phyloP scores from a whole-genome alignment of 352 stramenopile genomes.

The Salisapilia sapeloensis region DNA sequence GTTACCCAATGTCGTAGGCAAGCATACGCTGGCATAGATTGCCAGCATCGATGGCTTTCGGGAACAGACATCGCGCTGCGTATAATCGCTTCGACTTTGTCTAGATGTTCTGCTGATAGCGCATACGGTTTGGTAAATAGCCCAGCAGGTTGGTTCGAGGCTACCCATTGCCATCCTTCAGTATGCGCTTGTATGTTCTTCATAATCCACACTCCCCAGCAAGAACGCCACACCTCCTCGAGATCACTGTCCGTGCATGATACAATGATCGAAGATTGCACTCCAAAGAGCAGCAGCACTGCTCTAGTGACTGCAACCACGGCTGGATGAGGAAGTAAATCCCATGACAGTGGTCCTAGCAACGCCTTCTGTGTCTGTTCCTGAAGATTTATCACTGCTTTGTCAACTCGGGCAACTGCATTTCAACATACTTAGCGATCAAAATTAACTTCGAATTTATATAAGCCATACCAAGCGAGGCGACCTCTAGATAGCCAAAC shows the following conservation, averaged over 20 bases:
- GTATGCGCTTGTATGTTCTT: slow-evolving; percentile 62
- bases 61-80: slow-evolving; percentile 5
- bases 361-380: slow-evolving; percentile 35
- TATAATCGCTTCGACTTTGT: slow-evolving; percentile 10
- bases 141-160: slow-evolving; percentile 38
- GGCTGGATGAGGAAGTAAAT: slow-evolving; percentile 20
- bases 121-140: slow-evolving; percentile 60
- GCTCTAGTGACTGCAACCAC: slow-evolving; percentile 26
- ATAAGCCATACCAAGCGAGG: background rate
- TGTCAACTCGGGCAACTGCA: slow-evolving; percentile 32
- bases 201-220: slow-evolving; percentile 53
- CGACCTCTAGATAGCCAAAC: background rate
- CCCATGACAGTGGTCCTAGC: slow-evolving; percentile 41
- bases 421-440: too few relatives aligned
- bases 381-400: slow-evolving; percentile 39
- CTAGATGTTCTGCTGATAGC: slow-evolving; percentile 17
- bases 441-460: background rate
- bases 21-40: slow-evolving; percentile 30
- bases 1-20: slow-evolving; percentile 27
- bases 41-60: slow-evolving; percentile 23
- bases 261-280: too few relatives aligned
- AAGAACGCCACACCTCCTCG: slow-evolving; percentile 18
- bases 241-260: background rate
- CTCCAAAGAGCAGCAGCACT: slow-evolving; percentile 38
- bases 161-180: slow-evolving; percentile 39